These are phyloP conservation scores for Henckelia pumila DNA, from an alignment of 257 asterid species.

Conservation along the genomic window DNA sequence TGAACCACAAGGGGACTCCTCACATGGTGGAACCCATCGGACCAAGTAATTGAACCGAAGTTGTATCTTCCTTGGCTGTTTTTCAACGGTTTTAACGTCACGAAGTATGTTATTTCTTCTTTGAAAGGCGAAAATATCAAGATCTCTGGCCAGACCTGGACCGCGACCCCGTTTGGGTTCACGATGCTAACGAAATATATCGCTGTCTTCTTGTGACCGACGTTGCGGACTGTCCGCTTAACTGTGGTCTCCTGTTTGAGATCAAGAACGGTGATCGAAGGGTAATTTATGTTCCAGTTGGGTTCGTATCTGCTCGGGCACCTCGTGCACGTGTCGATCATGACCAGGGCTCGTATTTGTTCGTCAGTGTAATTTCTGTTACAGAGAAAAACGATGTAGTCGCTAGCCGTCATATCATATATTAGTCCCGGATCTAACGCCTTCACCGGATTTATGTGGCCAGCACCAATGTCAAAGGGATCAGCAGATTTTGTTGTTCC, in stretches of 20 bases:
- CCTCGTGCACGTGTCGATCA: neutral
- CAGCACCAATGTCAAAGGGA: constrained; percentile 66
- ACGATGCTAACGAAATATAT: constrained; percentile 39
- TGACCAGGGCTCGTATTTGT: constrained; percentile 33
- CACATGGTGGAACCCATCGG: constrained; percentile 53
- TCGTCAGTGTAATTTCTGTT: constrained; percentile 35
- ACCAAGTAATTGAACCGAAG: constrained; percentile 61
- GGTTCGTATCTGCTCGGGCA: constrained; percentile 28
- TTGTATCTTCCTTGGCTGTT: constrained; percentile 38
- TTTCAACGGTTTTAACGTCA: constrained; percentile 42
- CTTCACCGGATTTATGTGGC: constrained; percentile 49
- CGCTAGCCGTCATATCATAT: constrained; percentile 41
- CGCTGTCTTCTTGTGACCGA: constrained; percentile 30
- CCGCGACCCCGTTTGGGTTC: constrained; percentile 52
- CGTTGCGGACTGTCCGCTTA: constrained; percentile 34
- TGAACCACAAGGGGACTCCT: constrained; percentile 58
- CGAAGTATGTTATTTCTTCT: constrained; percentile 36
- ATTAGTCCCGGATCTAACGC: constrained; percentile 72
- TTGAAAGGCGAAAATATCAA: constrained; percentile 42
- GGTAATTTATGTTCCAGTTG: constrained; percentile 43
- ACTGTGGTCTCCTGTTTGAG: constrained; percentile 37
- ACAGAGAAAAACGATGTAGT: constrained; percentile 49
- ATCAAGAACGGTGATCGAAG: constrained; percentile 38
- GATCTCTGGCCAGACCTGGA: constrained; percentile 46
- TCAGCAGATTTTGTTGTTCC: constrained; percentile 33